Conservation (phyloP, 192 early-diverging fungal species). For the Chytriomyces sp. region DNA sequence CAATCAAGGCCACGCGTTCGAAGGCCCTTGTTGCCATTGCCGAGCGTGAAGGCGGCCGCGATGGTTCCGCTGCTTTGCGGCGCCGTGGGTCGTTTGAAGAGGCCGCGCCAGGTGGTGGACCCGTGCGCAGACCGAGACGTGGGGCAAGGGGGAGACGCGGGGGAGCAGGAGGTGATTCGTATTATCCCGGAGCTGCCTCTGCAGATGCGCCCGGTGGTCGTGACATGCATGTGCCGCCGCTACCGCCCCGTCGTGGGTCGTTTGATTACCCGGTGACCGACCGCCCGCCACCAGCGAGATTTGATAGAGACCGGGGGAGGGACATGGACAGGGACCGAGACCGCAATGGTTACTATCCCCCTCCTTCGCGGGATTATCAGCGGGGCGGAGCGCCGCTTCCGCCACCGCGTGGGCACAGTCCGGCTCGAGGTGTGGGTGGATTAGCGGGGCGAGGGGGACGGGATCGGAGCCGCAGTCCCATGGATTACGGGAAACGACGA, state of each 20-base stretch:
- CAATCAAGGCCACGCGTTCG: slow-evolving; percentile 2
- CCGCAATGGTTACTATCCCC: neutral
- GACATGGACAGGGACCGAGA: neutral
- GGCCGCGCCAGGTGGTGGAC: neutral
- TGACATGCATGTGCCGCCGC: neutral
- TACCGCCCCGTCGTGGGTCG: neutral
- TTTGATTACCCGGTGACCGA: too few species aligned
- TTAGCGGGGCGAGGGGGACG: slow-evolving; percentile 1
- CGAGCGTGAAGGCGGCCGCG: too few species aligned
- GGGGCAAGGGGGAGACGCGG: neutral
- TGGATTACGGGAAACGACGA: neutral
- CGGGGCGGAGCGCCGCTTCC: neutral
- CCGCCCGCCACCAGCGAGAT: neutral
- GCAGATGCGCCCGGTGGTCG: neutral
- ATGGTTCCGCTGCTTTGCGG: neutral
- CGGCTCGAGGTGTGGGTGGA: neutral
- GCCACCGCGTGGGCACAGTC: neutral
- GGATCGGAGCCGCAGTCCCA: neutral
- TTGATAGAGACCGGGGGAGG: neutral
- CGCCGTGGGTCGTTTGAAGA: neutral
- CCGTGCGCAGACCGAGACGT: neutral
- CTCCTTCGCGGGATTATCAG: neutral
- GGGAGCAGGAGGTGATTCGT: neutral
- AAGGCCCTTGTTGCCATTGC: neutral
- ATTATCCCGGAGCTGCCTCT: neutral